Conservation (phyloP, 306 rosid genomes). For the Pterocarpus santalinus region DNA sequence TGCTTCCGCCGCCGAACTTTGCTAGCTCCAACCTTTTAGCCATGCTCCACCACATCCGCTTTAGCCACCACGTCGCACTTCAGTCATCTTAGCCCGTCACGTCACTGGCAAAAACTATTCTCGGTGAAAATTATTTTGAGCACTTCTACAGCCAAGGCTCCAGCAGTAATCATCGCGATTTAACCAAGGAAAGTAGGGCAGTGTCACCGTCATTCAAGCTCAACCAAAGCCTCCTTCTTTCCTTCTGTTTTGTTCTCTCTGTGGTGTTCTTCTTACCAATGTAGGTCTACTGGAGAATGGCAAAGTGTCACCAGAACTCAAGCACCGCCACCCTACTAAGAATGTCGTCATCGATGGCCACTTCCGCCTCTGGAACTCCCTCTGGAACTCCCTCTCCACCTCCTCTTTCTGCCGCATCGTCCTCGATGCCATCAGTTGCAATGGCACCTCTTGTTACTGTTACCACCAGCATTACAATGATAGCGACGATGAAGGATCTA, state of each 20-base stretch:
- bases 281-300: conserved; percentile 69
- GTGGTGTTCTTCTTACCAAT: conserved; percentile 49
- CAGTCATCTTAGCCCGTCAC: too few species aligned
- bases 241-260: not conserved
- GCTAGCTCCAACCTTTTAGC: too few species aligned
- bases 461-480: conserved; percentile 44
- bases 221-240: too few species aligned
- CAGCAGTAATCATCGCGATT: too few species aligned
- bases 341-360: conserved; percentile 42
- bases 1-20: too few species aligned
- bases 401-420: conserved; percentile 75
- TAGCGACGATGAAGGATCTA: conserved; percentile 3
- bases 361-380: conserved; percentile 62
- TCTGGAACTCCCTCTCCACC: conserved; percentile 61
- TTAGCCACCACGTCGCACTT: too few species aligned
- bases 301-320: conserved; percentile 73
- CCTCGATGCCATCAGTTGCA: conserved; percentile 87
- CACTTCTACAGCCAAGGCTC: too few species aligned
- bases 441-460: conserved; percentile 71
- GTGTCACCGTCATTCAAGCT: too few species aligned
- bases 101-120: too few species aligned
- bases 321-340: conserved; percentile 53
- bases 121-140: too few species aligned
- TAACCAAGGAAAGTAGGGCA: too few species aligned
- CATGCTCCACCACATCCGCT: too few species aligned